Evolutionary conservation across 2,329 filamentous ascomycete genomes (phyloP).

Genomic region (Neopestalotiopsis sp.): DNA sequence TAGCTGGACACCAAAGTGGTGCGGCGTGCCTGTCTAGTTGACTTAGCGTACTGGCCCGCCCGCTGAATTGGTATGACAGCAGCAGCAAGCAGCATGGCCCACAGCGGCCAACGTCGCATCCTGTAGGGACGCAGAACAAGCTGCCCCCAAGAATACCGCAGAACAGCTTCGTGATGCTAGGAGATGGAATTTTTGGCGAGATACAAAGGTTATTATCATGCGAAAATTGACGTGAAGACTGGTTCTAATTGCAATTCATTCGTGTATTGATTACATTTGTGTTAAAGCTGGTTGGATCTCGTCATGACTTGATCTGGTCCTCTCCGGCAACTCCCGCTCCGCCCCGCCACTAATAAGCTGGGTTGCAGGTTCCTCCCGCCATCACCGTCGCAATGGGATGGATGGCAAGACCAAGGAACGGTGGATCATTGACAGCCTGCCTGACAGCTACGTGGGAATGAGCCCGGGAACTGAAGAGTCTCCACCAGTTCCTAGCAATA

Average conservation of each 20-base stretch:
- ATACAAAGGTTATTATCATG: too few relatives aligned
- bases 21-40: too few relatives aligned
- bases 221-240: too few relatives aligned
- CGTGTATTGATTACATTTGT: neutral
- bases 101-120: too few relatives aligned
- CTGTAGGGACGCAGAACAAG: too few relatives aligned
- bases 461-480: neutral
- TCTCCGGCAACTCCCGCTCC: neutral
- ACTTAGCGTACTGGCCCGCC: too few relatives aligned
- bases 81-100: too few relatives aligned
- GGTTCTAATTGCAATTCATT: neutral
- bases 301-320: neutral
- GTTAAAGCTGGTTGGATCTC: neutral
- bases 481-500: neutral
- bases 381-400: neutral
- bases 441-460: neutral
- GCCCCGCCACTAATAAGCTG: neutral
- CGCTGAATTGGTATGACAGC: too few relatives aligned
- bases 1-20: too few relatives aligned
- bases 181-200: too few relatives aligned
- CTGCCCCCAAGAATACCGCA: too few relatives aligned
- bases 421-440: neutral
- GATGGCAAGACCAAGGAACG: neutral
- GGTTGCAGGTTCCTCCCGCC: neutral
- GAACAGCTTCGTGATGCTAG: too few relatives aligned